Percentiles rank a stretch among this genome's conserved stretches.
phyloP scores from a whole-genome alignment of 2,329 filamentous ascomycete species.

The Orbilia blumenaviensis region DNA sequence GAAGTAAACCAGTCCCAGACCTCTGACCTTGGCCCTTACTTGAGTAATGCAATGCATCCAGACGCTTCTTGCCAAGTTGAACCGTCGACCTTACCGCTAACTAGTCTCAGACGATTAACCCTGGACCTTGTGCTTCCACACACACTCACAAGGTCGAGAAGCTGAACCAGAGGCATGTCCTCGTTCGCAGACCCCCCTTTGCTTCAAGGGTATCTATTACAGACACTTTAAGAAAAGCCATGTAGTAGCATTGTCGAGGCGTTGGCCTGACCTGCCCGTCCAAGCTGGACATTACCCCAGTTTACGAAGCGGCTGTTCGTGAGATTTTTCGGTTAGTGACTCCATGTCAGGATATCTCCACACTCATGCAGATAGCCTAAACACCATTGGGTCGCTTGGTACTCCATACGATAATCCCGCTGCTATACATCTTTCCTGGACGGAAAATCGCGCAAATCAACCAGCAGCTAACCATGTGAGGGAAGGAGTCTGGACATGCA shows the following conservation, averaged over 20 bases:
- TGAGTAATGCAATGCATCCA: slow-evolving; percentile 14
- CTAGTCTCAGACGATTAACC: slow-evolving; percentile 25
- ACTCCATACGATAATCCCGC: slow-evolving; percentile 52
- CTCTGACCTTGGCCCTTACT: slow-evolving; percentile 2
- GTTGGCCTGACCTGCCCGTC: slow-evolving; percentile 38
- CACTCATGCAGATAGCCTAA: slow-evolving; percentile 48
- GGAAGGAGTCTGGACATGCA: slow-evolving; percentile 37
- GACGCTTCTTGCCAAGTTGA: slow-evolving; percentile 3
- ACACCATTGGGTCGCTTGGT: slow-evolving; percentile 52
- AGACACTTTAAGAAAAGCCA: slow-evolving; percentile 5
- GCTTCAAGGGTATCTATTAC: slow-evolving; percentile 18
- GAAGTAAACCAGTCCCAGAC: background rate
- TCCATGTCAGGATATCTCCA: slow-evolving; percentile 53
- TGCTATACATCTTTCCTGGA: slow-evolving; percentile 42
- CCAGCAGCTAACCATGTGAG: slow-evolving; percentile 33
- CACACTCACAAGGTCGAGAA: slow-evolving; percentile 28
- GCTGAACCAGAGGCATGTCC: slow-evolving; percentile 1
- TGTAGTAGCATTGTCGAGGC: slow-evolving; percentile 7
- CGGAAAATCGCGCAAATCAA: slow-evolving; percentile 54
- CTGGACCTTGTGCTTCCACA: slow-evolving; percentile 49
- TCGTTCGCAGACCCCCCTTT: slow-evolving; percentile 16
- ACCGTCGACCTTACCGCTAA: background rate
- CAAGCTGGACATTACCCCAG: slow-evolving; percentile 25
- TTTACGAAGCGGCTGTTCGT: slow-evolving; percentile 41
- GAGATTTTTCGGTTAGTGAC: slow-evolving; percentile 49